phyloP scores from a whole-genome alignment of 2,329 filamentous ascomycete genomes.

The Alternaria tenuissima region DNA sequence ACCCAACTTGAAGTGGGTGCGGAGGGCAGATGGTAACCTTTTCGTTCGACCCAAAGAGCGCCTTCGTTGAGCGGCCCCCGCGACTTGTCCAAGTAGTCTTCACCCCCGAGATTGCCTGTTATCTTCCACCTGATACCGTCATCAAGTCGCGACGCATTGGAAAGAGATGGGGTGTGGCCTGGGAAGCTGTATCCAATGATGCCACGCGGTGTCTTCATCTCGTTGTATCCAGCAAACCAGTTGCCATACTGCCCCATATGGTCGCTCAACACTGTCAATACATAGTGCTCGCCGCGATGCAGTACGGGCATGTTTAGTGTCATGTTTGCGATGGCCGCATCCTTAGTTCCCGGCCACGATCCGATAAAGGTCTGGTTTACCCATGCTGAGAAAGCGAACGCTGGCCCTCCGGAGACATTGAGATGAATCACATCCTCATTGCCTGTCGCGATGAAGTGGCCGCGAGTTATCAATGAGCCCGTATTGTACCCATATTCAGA shows the following conservation, averaged over 20 bases:
- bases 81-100: constrained; percentile 64
- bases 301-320: constrained; percentile 65
- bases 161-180: constrained; percentile 50
- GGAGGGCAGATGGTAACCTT: constrained; percentile 67
- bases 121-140: constrained; percentile 67
- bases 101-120: constrained; percentile 71
- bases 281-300: constrained; percentile 60
- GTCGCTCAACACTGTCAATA: constrained; percentile 74
- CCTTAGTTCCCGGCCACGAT: constrained; percentile 66
- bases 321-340: constrained; percentile 58
- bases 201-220: constrained; percentile 68
- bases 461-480: constrained; percentile 72
- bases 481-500: constrained; percentile 76
- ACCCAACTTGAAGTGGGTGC: constrained; percentile 50
- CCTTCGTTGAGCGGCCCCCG: constrained; percentile 73
- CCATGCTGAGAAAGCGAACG: constrained; percentile 72
- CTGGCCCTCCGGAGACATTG: constrained; percentile 69
- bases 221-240: constrained; percentile 56
- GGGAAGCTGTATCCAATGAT: constrained; percentile 66
- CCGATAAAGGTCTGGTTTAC: constrained; percentile 68
- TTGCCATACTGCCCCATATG: constrained; percentile 75
- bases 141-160: constrained; percentile 16
- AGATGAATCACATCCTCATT: constrained; percentile 64
- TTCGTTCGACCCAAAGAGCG: constrained; percentile 67
- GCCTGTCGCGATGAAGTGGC: constrained; percentile 70